These are phyloP conservation scores for Geranium brycei DNA, from an alignment of 345 rosid species.

Conservation along the genomic window DNA sequence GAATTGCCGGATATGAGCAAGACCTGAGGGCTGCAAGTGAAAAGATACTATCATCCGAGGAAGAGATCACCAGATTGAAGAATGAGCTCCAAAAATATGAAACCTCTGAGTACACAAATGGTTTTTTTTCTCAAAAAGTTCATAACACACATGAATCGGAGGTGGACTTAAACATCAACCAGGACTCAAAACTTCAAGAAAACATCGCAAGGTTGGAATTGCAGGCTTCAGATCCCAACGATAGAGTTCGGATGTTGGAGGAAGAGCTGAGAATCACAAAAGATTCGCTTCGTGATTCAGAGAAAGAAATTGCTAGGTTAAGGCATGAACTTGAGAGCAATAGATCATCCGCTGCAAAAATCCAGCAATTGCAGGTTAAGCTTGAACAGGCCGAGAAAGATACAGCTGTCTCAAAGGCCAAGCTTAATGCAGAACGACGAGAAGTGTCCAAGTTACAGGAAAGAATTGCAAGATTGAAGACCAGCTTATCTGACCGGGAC, in stretches of 20 bases:
- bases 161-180: conserved; percentile 12
- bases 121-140: conserved; percentile 16
- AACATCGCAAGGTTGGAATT: conserved; percentile 15
- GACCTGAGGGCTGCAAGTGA: conserved; percentile 43
- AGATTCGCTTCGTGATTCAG: conserved; percentile 44
- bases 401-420: conserved; percentile 26
- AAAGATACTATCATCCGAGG: conserved; percentile 34
- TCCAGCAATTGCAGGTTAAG: conserved; percentile 27
- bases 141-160: conserved; percentile 14
- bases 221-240: conserved; percentile 10
- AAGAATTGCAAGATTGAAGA: conserved; percentile 35
- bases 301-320: conserved; percentile 38
- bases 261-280: conserved; percentile 46
- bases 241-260: conserved; percentile 3
- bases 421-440: conserved; percentile 37
- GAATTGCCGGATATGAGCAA: conserved; percentile 38
- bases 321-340: conserved; percentile 27
- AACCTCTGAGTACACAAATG: conserved; percentile 15
- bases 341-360: conserved; percentile 13
- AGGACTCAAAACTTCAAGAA: conserved; percentile 15
- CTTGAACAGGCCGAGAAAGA: conserved; percentile 45
- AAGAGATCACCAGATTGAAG: conserved; percentile 40
- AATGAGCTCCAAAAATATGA: conserved; percentile 35
- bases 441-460: conserved; percentile 50
- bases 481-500: conserved; percentile 59